Base-by-base conservation (phyloP, 768 basidiomycete genomes). In the Suillus discolor region DNA sequence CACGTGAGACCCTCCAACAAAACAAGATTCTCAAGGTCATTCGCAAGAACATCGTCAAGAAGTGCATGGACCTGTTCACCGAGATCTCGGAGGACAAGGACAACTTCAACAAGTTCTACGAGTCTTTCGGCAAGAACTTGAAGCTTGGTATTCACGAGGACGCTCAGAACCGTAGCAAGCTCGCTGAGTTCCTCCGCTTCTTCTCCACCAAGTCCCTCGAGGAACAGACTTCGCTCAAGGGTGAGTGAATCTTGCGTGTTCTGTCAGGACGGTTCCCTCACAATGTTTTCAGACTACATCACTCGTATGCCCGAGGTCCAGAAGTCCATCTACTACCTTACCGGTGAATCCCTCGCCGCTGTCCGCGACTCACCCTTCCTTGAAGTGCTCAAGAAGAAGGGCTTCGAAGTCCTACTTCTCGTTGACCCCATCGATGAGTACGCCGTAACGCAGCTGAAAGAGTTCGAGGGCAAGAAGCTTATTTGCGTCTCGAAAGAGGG, bases 11-110 rank as follows among this genome's bases (percentile, higher is more conserved):
- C 41, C 89, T 99, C 64, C 97, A 99, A 80, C 97, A 99, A 78
- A 99, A 99, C 88, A 99, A 99, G 89, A 99, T 99, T 72, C 91
- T 99, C 73, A 99, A 99, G 86, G 96, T 97, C 79, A 96, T 97
- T 79, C 93, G 95, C 80, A 97, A 98, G 89, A 97, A 98, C 85
- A 88, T 99, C 63, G 96, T 99, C 80, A 99, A 95, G 89, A 98
- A 98, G 85, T 91, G 92, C 77, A 79, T 99, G 81, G 97, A 99
- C 76, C 81, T 98, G 73, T 88, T 99, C 85, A 84, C 79, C 72
- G 97, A 99, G 86, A 97, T 99, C 69, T 91, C 96, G 42, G 97
- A 99, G 86, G 97, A 99, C 87, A 99, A 99, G 87, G 97, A 99
- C 82, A 98, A 92, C 86, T 95, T 94, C 78, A 77, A 72, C 80